A percentile compares a stretch with the other conserved stretches of the same genome.
Evolutionary conservation across 768 basidiomycete species (phyloP).

Genomic region (Tulasnella sp.): DNA sequence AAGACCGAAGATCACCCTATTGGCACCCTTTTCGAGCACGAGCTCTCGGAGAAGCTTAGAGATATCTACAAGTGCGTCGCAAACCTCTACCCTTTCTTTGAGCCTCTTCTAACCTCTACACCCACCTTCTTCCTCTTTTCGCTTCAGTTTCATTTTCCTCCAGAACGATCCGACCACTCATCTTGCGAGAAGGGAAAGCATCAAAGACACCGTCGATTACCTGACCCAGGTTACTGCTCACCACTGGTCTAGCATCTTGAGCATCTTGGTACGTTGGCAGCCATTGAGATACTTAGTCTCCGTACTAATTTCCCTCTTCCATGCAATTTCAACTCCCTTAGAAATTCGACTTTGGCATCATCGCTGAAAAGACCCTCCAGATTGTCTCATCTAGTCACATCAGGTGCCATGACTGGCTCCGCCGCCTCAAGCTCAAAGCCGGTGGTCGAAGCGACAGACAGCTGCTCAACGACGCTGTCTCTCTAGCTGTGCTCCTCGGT

Average conservation of each 20-base stretch:
- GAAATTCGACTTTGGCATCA: constrained; percentile 78
- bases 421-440: constrained; percentile 46
- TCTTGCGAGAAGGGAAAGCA: constrained; percentile 53
- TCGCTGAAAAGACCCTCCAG: constrained; percentile 55
- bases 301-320: constrained; percentile 47
- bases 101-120: background rate
- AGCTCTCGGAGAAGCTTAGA: constrained; percentile 30
- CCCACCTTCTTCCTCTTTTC: background rate
- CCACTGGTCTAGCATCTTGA: background rate
- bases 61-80: constrained; percentile 27
- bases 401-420: constrained; percentile 45
- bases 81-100: background rate
- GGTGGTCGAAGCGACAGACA: constrained; percentile 57
- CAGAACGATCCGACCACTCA: constrained; percentile 59
- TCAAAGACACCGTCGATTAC: constrained; percentile 38
- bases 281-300: constrained; percentile 35
- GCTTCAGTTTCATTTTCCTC: constrained; percentile 66
- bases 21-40: constrained; percentile 30
- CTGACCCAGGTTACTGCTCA: background rate
- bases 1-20: constrained; percentile 29
- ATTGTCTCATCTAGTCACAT: constrained; percentile 72
- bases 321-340: constrained; percentile 55
- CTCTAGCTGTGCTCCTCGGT: constrained; percentile 62
- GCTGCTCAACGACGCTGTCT: constrained; percentile 65
- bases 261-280: background rate